Conservation (phyloP, 2,329 filamentous ascomycete species). For the Daldinia sp. region DNA sequence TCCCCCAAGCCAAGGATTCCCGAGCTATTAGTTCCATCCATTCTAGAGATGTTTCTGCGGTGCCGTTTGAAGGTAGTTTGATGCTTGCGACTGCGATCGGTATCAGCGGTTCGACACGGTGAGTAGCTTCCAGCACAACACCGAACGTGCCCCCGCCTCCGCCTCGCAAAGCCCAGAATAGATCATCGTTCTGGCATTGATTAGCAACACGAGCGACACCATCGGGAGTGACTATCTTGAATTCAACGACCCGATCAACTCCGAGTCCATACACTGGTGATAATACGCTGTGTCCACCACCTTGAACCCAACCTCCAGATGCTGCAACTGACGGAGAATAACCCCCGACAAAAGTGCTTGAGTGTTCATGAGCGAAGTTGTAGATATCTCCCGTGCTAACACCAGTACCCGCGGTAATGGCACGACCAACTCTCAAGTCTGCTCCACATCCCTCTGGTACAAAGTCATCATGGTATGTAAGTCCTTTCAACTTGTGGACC, state of each 20-base stretch:
- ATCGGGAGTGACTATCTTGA: slow-evolving; percentile 48
- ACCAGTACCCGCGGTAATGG: slow-evolving; percentile 50
- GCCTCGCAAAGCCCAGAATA: slow-evolving; percentile 64
- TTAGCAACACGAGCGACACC: slow-evolving; percentile 48
- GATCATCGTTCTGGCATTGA: slow-evolving; percentile 54
- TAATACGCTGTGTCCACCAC: slow-evolving; percentile 49
- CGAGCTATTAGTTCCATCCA: slow-evolving; percentile 47
- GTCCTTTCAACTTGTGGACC: slow-evolving; percentile 47
- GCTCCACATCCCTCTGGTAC: slow-evolving; percentile 41
- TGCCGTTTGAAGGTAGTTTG: slow-evolving; percentile 46
- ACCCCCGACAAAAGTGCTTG: slow-evolving; percentile 47
- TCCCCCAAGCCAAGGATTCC: slow-evolving; percentile 41
- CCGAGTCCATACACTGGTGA: slow-evolving; percentile 49
- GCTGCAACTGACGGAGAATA: slow-evolving; percentile 43
- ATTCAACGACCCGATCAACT: slow-evolving; percentile 49
- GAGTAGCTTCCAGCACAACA: slow-evolving; percentile 57
- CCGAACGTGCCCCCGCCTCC: slow-evolving; percentile 61
- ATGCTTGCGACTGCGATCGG: slow-evolving; percentile 49
- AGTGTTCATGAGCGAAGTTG: slow-evolving; percentile 45
- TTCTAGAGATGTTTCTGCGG: slow-evolving; percentile 48
- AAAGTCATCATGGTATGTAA: slow-evolving; percentile 43
- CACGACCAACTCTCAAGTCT: slow-evolving; percentile 25
- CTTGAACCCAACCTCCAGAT: slow-evolving; percentile 49
- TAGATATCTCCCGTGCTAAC: slow-evolving; percentile 48
- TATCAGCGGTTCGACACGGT: slow-evolving; percentile 56